phyloP scores from a whole-genome alignment of 768 basidiomycete species.

The Lactarius quietus region DNA sequence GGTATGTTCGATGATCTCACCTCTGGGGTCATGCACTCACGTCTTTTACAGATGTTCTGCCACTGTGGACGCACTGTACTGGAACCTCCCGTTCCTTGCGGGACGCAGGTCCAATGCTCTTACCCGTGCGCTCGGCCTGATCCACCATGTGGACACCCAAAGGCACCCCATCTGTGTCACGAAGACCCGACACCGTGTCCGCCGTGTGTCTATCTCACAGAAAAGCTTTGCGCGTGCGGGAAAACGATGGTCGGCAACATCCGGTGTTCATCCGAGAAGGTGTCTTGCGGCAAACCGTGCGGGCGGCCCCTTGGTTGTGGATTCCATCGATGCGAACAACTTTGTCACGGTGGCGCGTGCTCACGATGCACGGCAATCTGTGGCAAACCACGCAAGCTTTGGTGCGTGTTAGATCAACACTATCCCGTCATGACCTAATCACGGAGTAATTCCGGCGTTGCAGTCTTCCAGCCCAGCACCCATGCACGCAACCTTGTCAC shows the following conservation, averaged over 20 bases:
- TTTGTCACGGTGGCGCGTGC: conserved; percentile 82
- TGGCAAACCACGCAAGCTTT: conserved; percentile 82
- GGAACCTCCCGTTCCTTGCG: conserved; percentile 88
- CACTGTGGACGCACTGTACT: conserved; percentile 81
- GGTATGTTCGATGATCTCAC: conserved; percentile 39
- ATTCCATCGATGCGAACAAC: conserved; percentile 79
- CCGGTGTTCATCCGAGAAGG: conserved; percentile 79
- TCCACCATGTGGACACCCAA: conserved; percentile 79
- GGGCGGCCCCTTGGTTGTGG: conserved; percentile 81
- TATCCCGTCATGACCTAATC: not conserved
- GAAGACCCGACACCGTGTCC: conserved; percentile 69
- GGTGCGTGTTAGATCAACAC: conserved; percentile 44
- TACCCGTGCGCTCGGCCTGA: conserved; percentile 75
- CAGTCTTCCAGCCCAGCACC: conserved; percentile 68
- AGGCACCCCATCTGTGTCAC: conserved; percentile 78
- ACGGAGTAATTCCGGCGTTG: not conserved
- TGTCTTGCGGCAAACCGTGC: conserved; percentile 82
- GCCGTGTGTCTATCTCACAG: conserved; percentile 79
- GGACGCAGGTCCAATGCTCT: conserved; percentile 69
- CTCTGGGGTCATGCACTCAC: not conserved
- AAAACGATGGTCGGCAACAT: conserved; percentile 79
- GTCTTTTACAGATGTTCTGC: conserved; percentile 59
- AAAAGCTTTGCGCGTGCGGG: conserved; percentile 83
- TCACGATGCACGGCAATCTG: conserved; percentile 74
- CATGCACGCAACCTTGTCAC: conserved; percentile 78